phyloP scores from a whole-genome alignment of 345 rosid genomes.

The Eucalyptus curtisii region DNA sequence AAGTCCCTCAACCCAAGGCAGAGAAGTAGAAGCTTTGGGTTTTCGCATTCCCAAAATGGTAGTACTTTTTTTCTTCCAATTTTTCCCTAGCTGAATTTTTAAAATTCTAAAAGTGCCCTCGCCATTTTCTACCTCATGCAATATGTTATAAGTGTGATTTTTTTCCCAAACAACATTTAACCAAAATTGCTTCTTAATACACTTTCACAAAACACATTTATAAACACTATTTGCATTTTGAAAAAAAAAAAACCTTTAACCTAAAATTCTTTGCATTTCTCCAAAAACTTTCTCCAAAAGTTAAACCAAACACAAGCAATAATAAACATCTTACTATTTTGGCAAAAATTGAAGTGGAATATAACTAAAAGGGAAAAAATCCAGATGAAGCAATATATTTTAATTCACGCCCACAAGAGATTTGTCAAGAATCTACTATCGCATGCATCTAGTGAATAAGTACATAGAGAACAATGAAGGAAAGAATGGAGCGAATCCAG shows the following conservation, averaged over 20 bases:
- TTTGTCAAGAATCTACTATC: not conserved
- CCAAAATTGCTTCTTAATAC: not conserved
- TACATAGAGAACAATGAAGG: not conserved
- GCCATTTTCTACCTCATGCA: no score
- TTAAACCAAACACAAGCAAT: not conserved
- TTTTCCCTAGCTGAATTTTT: not conserved
- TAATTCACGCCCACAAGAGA: not conserved
- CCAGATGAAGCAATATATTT: not conserved
- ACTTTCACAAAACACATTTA: not conserved
- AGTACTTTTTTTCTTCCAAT: not conserved
- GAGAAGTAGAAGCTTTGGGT: not conserved
- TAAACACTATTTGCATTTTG: not conserved
- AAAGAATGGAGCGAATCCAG: not conserved
- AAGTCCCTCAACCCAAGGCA: not conserved
- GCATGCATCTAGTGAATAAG: not conserved
- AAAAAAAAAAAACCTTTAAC: no score
- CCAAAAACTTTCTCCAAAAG: not conserved
- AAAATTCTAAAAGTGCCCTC: not conserved
- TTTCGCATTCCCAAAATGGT: not conserved
- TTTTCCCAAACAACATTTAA: not conserved
- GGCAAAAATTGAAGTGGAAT: not conserved
- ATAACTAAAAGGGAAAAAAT: not conserved
- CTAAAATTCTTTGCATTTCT: not conserved
- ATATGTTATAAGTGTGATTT: not conserved
- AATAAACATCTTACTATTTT: not conserved